Evolutionary conservation across 2,329 filamentous ascomycete genomes (phyloP), one percentile per base, ranked within the genome.

Genomic region (Cadophora malorum): DNA sequence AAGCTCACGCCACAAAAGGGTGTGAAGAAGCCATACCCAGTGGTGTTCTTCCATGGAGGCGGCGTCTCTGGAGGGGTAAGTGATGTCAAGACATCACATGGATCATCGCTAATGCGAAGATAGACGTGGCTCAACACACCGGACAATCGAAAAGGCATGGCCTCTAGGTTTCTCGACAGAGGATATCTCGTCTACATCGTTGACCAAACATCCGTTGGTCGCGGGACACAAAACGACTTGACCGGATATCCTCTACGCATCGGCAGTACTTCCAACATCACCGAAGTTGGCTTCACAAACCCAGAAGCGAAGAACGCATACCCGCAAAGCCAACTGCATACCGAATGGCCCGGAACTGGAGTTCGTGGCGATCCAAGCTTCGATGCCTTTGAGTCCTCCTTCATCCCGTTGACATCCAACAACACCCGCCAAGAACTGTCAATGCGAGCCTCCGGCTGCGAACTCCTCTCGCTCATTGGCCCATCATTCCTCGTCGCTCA

Each of bases 141-240:
- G 16, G 41, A 84, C 67, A 79, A 79, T 47, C 76, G 80, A 7
- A 73, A 77, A 69, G 83, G 83, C 45, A 84, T 81, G 80, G 81
- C 81, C 0, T 82, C 81, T 0, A 80, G 79, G 70, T 83, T 83
- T 67, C 73, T 83, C 14, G 74, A 78, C 14, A 72, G 79, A 47
- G 83, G 82, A 10, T 83, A 83, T 68, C 76, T 77, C 45, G 77
- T 82, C 53, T 84, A 83, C 71, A 72, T 84, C 16, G 65, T 75
- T 21, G 75, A 76, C 47, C 69, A 73, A 31, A 71, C 72, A 0
- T 70, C 66, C 9, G 71, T 71, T 31, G 73, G 75, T 4, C 70
- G 74, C 25, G 71, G 71, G 31, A 67, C 65, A 0, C 69, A 73
- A 33, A 68, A 74, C 21, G 69, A 76, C 31, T 38, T 74, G 5